Evolutionary conservation across 1,139 yeast genomes (phyloP), one percentile per base, ranked within the genome.

Genomic region (Blastobotrys elegans): DNA sequence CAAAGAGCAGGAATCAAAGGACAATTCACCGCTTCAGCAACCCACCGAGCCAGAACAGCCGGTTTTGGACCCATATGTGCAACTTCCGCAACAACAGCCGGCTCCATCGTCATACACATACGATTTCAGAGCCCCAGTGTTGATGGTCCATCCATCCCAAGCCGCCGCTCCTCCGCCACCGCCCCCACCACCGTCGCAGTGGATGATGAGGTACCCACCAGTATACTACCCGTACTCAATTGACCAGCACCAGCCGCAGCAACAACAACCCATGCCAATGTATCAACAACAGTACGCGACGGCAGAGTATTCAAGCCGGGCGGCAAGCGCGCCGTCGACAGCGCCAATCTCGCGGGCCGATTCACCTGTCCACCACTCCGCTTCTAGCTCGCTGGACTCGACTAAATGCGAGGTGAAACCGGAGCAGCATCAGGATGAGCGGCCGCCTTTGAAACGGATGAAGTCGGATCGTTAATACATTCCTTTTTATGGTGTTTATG

Each of bases 371-470:
- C 27, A 24, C 27, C 27, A 5, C 27, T 24, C 27, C 10, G 5
- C 27, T 24, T 24, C 27, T 24, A 24, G 20, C 17, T 40, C 36
- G 43, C 43, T 40, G 43, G 43, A 40, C 20, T 40, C 43, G 43
- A 40, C 14, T 6, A 24, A 24, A 10, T 6, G 10, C 8, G 27
- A 24, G 10, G 36, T n/a, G 4, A n/a, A 10, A 20, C 17, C n/a
- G 5, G 30, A 20, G 10, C 11, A 8, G 16, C 16, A 14, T 11
- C 26, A 40, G 14, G 42, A 38, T 18, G 43, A 47, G 11, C 39
- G 43, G 33, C 48, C 48, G 2, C 43, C 43, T 16, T 27, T 44
- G 32, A 48, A 48, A 39, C 45, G 50, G 22, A 41, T 44, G 43
- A 44, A 41, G 29, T 37, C 46, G 3, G 48, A 48, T 20, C 43